Conservation (phyloP, 129 eudicot genomes). For the Deinandra increscens region DNA sequence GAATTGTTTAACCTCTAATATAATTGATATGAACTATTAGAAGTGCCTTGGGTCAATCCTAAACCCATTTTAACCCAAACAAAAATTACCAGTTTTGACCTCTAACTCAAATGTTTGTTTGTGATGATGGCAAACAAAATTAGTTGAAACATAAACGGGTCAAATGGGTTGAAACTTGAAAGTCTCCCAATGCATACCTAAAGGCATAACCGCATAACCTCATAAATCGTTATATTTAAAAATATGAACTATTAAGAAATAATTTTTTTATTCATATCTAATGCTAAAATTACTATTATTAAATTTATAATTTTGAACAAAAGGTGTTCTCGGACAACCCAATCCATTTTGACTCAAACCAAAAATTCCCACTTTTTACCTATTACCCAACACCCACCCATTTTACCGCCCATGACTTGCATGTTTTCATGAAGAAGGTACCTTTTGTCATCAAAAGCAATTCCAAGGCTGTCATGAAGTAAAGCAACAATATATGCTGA, state of each 20-base stretch:
- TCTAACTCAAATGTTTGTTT: background rate
- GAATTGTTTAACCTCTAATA: too few species aligned
- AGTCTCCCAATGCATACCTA: background rate
- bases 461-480: slow-evolving; percentile 92
- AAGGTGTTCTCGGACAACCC: background rate
- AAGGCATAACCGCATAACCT: background rate
- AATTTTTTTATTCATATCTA: background rate
- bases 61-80: background rate
- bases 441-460: slow-evolving; percentile 74
- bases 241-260: background rate
- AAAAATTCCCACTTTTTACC: background rate
- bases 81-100: background rate
- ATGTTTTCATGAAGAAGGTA: slow-evolving; percentile 17
- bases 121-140: background rate
- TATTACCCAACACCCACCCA: background rate
- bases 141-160: background rate
- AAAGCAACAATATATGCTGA: slow-evolving; percentile 92
- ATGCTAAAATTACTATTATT: background rate
- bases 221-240: background rate
- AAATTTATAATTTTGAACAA: background rate
- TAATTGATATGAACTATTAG: background rate
- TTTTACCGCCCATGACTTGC: background rate
- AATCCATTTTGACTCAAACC: background rate
- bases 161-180: background rate
- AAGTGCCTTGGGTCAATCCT: background rate